Evolutionary conservation across 2,329 filamentous ascomycete species (phyloP).

Genomic region (Colletotrichum theobromicola): DNA sequence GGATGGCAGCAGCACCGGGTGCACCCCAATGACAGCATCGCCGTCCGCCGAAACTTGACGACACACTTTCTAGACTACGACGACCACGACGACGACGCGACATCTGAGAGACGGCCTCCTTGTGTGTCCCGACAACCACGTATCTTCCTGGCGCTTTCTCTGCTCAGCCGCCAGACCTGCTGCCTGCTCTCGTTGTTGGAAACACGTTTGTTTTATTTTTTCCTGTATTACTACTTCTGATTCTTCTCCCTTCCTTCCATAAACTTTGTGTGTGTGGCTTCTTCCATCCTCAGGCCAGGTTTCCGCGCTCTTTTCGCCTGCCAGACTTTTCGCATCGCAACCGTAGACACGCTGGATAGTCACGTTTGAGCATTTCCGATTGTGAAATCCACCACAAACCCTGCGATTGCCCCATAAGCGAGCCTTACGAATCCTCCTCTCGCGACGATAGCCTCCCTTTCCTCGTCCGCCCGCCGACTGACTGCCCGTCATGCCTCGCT

Average conservation of each 20-base stretch:
- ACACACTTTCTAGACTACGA: neutral
- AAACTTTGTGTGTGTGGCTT: neutral
- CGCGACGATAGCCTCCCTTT: neutral
- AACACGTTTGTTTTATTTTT: neutral
- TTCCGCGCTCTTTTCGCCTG: neutral
- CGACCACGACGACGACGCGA: constrained; percentile 8
- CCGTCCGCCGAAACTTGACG: constrained; percentile 8
- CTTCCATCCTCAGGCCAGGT: neutral
- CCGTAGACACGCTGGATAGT: neutral
- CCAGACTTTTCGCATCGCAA: neutral
- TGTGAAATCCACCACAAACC: neutral
- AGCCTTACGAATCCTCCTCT: neutral
- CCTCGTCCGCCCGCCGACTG: neutral
- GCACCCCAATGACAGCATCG: constrained; percentile 19
- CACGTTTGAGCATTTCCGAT: neutral
- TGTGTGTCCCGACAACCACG: neutral
- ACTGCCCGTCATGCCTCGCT: constrained; percentile 57
- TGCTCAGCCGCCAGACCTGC: neutral
- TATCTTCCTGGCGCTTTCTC: neutral
- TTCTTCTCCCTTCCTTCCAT: neutral
- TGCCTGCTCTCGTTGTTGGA: neutral
- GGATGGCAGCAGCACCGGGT: constrained; percentile 7
- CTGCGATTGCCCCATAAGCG: neutral
- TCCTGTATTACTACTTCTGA: neutral
- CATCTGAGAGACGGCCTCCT: neutral